These are phyloP conservation scores for Sclerotinia spermophila DNA, from an alignment of 2,329 filamentous ascomycete species.

Conservation along the genomic window DNA sequence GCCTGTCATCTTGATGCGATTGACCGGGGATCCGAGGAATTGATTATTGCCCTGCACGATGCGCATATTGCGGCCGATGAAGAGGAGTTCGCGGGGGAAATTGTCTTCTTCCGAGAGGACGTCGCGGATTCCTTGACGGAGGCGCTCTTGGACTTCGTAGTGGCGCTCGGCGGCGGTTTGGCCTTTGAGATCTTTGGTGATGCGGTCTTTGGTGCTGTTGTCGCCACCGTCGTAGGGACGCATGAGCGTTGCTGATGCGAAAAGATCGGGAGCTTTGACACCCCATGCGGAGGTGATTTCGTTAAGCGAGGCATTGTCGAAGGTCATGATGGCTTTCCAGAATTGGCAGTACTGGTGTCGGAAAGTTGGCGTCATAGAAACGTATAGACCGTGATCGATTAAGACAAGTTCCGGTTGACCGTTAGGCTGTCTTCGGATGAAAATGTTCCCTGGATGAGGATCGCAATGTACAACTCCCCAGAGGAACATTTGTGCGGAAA, in stretches of 20 bases:
- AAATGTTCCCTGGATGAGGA: slow-evolving; percentile 95
- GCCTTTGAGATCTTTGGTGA: slow-evolving; percentile 51
- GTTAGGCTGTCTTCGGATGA: slow-evolving; percentile 78
- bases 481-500: slow-evolving; percentile 96
- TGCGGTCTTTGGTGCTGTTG: slow-evolving; percentile 58
- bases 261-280: slow-evolving; percentile 82
- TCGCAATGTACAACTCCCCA: slow-evolving; percentile 96
- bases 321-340: slow-evolving; percentile 91
- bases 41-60: slow-evolving; percentile 74
- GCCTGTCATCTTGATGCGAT: slow-evolving; percentile 90
- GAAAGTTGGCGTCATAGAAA: slow-evolving; percentile 81
- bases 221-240: slow-evolving; percentile 87
- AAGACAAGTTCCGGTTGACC: slow-evolving; percentile 88
- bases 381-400: slow-evolving; percentile 95
- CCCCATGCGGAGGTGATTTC: slow-evolving; percentile 79
- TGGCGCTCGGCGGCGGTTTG: slow-evolving; percentile 55
- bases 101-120: slow-evolving; percentile 66
- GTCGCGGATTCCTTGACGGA: slow-evolving; percentile 60
- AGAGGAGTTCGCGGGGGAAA: slow-evolving; percentile 67
- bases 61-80: slow-evolving; percentile 68
- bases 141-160: slow-evolving; percentile 73
- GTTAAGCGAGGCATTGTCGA: slow-evolving; percentile 78
- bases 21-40: slow-evolving; percentile 69
- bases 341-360: slow-evolving; percentile 82
- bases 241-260: slow-evolving; percentile 86